Evolutionary conservation across 1,284 basidiomycete genomes (phyloP), one percentile per base, ranked within the genome.

Genomic region (Pulchroboletus neoregius): DNA sequence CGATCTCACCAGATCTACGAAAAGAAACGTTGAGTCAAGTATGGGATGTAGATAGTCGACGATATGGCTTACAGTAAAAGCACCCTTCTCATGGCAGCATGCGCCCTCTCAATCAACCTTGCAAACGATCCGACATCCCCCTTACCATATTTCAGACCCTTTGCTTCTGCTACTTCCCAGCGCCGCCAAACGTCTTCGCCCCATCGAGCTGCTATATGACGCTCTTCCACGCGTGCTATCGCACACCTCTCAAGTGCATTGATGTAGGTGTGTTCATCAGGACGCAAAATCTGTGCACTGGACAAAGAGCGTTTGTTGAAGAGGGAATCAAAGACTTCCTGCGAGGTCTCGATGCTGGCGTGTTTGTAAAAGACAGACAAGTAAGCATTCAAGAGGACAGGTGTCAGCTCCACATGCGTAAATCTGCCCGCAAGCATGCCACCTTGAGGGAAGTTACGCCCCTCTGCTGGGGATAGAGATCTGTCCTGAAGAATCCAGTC

Each of bases 361-460:
- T 90, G 84, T 50, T 74, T 63, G 71, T 88, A 82, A 54, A 87
- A 78, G 0, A 94, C 84, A 2, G 87, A 80, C 31, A 97, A 68
- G 62, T 91, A 97, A 1, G 92, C 80, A 59, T 91, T 91, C 53
- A 94, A 61, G 7, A 97, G 74, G 1, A 77, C 73, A 0, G 87
- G 57, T 0, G 82, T 80, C 24, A 87, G 60, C 3, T 63, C 48
- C 24, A 95, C 89, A 36, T 73, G 61, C 2, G 66, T 63, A 64
- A 97, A 90, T 45, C 69, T 75, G 23, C 63, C 57, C 0, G 30
- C 16, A 9, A 54, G 58, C 5, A 49, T 33, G 23, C 37, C 39
- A 9, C n/a, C 23, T 42, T 36, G 36, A 9, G 26, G 16, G 2
- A 15, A 12, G 23, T 24, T 10, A 2, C n/a, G 28, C 28, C 22